phyloP scores from a whole-genome alignment of 805 yeast genomes.

The Middelhovenomyces tepae region DNA sequence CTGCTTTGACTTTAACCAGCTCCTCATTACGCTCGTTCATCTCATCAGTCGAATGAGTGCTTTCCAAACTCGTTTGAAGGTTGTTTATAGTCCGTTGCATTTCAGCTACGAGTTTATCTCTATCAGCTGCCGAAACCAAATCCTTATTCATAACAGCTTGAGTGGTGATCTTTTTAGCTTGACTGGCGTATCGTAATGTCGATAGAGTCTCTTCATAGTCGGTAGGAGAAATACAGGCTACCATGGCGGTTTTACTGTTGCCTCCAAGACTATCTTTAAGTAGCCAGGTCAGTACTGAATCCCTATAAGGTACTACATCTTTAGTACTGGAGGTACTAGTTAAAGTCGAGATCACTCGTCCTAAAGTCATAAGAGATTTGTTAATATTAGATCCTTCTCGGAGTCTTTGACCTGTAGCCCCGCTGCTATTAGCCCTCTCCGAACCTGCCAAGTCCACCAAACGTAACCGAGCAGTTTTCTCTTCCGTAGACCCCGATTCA shows the following conservation, averaged over 20 bases:
- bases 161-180: constrained; percentile 62
- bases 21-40: constrained; percentile 20
- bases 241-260: constrained; percentile 76
- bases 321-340: constrained; percentile 30
- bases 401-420: constrained; percentile 47
- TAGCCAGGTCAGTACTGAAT: constrained; percentile 66
- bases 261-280: constrained; percentile 74
- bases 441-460: constrained; percentile 81
- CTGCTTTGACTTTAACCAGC: constrained; percentile 21
- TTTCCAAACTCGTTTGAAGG: constrained; percentile 20
- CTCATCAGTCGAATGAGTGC: constrained; percentile 17
- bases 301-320: constrained; percentile 56
- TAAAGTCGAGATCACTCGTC: constrained; percentile 51
- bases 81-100: constrained; percentile 32
- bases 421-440: constrained; percentile 57
- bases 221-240: constrained; percentile 77
- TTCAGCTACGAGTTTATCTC: constrained; percentile 30
- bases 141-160: constrained; percentile 46
- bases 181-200: constrained; percentile 69
- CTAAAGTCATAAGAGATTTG: constrained; percentile 67
- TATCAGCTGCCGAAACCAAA: constrained; percentile 29
- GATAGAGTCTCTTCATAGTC: constrained; percentile 72
- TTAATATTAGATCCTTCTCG: constrained; percentile 73
- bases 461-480: constrained; percentile 51
- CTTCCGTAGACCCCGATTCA: constrained; percentile 29